Base-by-base conservation (phyloP, 1,139 yeast species). In the Kodamaea fungicola region DNA sequence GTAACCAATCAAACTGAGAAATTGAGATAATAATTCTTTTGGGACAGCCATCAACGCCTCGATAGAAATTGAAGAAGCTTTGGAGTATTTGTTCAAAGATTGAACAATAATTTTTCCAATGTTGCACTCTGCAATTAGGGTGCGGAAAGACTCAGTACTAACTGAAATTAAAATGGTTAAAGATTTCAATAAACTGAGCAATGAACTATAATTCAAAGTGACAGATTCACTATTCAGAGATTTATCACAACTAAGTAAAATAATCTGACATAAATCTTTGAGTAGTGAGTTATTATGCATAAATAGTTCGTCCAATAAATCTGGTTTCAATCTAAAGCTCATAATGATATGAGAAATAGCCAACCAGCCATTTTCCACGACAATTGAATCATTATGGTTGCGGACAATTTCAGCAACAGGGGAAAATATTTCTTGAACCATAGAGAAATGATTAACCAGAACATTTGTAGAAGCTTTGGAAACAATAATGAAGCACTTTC, bases 1-100 rank as follows among this genome's bases (percentile, higher is more conserved):
- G 33, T 76, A 70, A 0, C 80, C 75, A 23, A 84, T 64, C 34
- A 87, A 62, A 29, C 75, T 69, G 16, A 88, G 58, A 21, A 83
- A 67, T 19, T 78, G 71, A 1, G 76, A 51, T 24, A 84, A 59
- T 27, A 86, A 56, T 19, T 81, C 86, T 46, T 81, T 82, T 1
- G 94, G 90, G 4, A 81, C 78, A 37, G 83, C 79, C 78, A 88
- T 83, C 30, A 89, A 61, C 0, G 87, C 78, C 50, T 86, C 95
- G 30, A 83, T 71, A 2, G 83, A 66, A 0, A 28, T 25, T 7
- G 37, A 27, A 22, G 38, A 42, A 22, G 33, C 30, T 35, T 57
- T 57, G 30, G 62, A 49, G 38, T 62, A 67, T 37, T 61, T 68
- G 37, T 69, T 65, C 31, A 83, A 61, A 0, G 79, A 65, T 3